A percentile compares a stretch with the other conserved stretches of the same genome.
Conservation (phyloP, 2,329 filamentous ascomycete species). For the Fusarium sp. region DNA sequence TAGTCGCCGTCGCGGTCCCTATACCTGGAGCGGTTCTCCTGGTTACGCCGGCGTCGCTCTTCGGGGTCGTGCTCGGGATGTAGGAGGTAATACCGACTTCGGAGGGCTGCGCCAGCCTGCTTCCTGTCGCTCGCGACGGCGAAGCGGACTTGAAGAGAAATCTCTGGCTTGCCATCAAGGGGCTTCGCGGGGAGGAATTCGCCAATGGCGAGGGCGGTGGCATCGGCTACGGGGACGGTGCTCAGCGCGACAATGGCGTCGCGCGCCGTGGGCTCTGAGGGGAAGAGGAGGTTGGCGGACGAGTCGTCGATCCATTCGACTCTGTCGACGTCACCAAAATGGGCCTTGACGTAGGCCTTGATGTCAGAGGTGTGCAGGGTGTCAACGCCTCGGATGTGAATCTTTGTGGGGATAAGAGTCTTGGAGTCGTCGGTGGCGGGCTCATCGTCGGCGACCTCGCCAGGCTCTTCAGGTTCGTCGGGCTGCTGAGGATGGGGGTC, state of each 20-base stretch:
- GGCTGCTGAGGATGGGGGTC: constrained; percentile 46
- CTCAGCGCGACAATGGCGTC: constrained; percentile 68
- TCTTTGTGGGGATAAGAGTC: constrained; percentile 63
- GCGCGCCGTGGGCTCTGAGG: constrained; percentile 62
- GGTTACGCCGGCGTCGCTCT: constrained; percentile 72
- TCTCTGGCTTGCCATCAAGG: constrained; percentile 75
- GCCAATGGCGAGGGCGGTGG: constrained; percentile 67
- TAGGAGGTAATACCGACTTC: constrained; percentile 91
- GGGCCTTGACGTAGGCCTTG: constrained; percentile 77
- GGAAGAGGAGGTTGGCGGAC: constrained; percentile 88
- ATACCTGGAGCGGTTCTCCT: constrained; percentile 70
- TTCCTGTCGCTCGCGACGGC: constrained; percentile 85
- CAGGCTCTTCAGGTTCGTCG: constrained; percentile 54
- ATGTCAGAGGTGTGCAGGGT: constrained; percentile 85
- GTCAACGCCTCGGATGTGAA: constrained; percentile 89
- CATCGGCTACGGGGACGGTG: constrained; percentile 64
- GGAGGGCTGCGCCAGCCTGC: constrained; percentile 78
- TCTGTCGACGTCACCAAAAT: constrained; percentile 71
- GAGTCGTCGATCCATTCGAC: constrained; percentile 97
- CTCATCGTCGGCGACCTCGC: constrained; percentile 54
- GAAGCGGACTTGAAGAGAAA: constrained; percentile 77
- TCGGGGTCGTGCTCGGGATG: constrained; percentile 90
- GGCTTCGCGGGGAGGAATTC: constrained; percentile 78
- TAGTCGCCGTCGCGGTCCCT: constrained; percentile 65
- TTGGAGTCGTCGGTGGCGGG: constrained; percentile 43